Percentiles rank a stretch among this genome's conserved stretches.
These are phyloP conservation scores for Claviceps sp. DNA, from an alignment of 2,329 filamentous ascomycete species.

Conservation along the genomic window DNA sequence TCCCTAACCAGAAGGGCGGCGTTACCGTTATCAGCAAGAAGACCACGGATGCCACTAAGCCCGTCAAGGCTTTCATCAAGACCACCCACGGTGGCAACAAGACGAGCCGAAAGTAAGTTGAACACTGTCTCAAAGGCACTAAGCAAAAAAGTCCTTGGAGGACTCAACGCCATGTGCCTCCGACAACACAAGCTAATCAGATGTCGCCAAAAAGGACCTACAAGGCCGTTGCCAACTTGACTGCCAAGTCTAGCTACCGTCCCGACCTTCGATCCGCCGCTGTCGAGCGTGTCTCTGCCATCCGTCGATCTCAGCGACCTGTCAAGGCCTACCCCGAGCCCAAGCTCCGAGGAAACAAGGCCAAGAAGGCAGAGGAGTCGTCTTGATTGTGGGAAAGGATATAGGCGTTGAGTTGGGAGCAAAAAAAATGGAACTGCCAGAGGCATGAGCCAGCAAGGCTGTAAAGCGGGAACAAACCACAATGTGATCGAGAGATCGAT, in stretches of 20 bases:
- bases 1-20: conserved; percentile 62
- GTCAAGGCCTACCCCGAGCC: conserved; percentile 60
- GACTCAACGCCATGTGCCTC: conserved; percentile 10
- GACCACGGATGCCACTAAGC: conserved; percentile 55
- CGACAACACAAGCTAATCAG: neutral
- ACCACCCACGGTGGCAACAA: conserved; percentile 59
- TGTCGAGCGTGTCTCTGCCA: conserved; percentile 74
- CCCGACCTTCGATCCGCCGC: conserved; percentile 63
- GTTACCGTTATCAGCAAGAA: conserved; percentile 80
- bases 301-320: conserved; percentile 65
- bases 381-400: conserved; percentile 12
- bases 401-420: neutral
- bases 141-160: neutral
- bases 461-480: neutral
- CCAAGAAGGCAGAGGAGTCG: conserved; percentile 50
- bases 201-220: conserved; percentile 52
- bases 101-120: conserved; percentile 53
- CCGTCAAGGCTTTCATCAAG: conserved; percentile 50
- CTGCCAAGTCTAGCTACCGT: conserved; percentile 78
- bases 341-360: conserved; percentile 71
- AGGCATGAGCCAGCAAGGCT: neutral
- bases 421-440: neutral
- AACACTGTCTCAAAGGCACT: neutral
- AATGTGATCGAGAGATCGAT: neutral
- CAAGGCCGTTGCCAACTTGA: conserved; percentile 70